Conservation (phyloP, 192 early-diverging fungal genomes). For the Coemansia sp. region DNA sequence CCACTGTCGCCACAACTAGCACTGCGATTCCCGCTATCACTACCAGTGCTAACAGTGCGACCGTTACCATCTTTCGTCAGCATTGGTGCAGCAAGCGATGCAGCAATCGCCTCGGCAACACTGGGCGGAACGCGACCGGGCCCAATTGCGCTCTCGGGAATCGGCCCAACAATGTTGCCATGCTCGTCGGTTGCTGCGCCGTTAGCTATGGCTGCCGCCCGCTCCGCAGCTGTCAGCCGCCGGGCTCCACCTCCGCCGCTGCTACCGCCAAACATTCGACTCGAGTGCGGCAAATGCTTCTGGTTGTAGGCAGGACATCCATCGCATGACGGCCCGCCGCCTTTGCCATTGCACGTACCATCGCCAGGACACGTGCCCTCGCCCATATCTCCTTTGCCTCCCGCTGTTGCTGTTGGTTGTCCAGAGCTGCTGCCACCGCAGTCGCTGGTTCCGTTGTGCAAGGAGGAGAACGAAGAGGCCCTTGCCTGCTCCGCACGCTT, state of each 20-base stretch:
- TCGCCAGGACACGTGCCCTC: constrained; percentile 72
- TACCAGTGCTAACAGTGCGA: not conserved
- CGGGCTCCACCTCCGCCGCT: constrained; percentile 16
- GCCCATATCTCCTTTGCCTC: constrained; percentile 5
- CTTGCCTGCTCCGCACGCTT: constrained; percentile 20
- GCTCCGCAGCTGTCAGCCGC: constrained; percentile 47
- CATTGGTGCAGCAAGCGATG: constrained; percentile 1
- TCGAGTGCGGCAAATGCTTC: constrained; percentile 50
- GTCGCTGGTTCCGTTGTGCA: not conserved
- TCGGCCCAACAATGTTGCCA: constrained; percentile 49
- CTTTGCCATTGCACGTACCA: constrained; percentile 75
- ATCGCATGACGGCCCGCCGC: constrained; percentile 68
- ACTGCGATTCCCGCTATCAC: too few relatives aligned
- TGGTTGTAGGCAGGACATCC: constrained; percentile 79
- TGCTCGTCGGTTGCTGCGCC: constrained; percentile 53
- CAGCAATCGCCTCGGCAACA: constrained; percentile 37
- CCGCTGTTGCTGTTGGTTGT: not conserved
- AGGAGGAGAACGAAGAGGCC: not conserved
- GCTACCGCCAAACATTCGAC: constrained; percentile 13
- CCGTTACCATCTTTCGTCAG: not conserved
- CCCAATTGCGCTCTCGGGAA: constrained; percentile 41
- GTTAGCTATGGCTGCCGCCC: constrained; percentile 53
- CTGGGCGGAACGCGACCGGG: constrained; percentile 38
- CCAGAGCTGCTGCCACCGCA: not conserved
- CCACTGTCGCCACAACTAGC: too few relatives aligned